These are phyloP conservation scores for Porphyra umbilicalis DNA, from an alignment of 31 red algal genomes.

Conservation along the genomic window DNA sequence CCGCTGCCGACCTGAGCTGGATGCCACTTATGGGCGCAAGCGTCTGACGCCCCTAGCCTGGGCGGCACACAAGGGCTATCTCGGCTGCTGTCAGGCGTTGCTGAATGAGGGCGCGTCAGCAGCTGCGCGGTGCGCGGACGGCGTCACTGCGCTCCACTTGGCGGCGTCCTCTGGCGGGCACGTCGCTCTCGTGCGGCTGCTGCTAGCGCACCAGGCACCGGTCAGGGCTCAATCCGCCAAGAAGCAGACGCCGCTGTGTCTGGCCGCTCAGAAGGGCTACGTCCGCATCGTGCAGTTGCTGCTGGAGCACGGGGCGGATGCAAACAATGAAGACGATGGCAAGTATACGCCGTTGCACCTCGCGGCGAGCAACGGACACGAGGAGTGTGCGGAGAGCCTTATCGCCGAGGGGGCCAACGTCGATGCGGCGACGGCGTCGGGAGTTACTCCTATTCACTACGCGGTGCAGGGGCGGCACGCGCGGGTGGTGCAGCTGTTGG, in stretches of 20 bases:
- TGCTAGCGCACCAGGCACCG: slow-evolving; percentile 50
- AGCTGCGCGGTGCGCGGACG: slow-evolving; percentile 63
- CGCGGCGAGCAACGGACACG: slow-evolving; percentile 58
- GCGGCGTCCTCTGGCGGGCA: slow-evolving; percentile 74
- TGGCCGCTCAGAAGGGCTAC: slow-evolving; percentile 80
- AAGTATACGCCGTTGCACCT: slow-evolving; percentile 76
- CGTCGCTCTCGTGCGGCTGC: slow-evolving; percentile 34
- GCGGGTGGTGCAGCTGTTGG: slow-evolving; percentile 46
- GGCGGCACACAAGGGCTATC: slow-evolving; percentile 84
- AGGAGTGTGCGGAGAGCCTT: slow-evolving; percentile 28
- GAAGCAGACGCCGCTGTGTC: slow-evolving; percentile 78
- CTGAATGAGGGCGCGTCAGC: slow-evolving; percentile 45
- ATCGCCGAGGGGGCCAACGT: slow-evolving; percentile 50
- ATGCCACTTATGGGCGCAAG: slow-evolving; percentile 53
- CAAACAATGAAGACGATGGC: slow-evolving; percentile 67
- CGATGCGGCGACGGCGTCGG: slow-evolving; percentile 45
- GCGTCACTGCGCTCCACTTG: slow-evolving; percentile 82
- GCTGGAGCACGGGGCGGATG: slow-evolving; percentile 62
- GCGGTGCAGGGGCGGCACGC: slow-evolving; percentile 75
- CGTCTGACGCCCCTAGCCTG: slow-evolving; percentile 77
- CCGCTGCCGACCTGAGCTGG: slow-evolving; percentile 70
- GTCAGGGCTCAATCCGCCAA: slow-evolving; percentile 65
- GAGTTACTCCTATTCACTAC: slow-evolving; percentile 80
- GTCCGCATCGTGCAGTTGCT: slow-evolving; percentile 59
- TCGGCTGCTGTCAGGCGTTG: slow-evolving; percentile 62